Conservation (phyloP, 1,284 basidiomycete genomes). For the Pholiota adiposa region DNA sequence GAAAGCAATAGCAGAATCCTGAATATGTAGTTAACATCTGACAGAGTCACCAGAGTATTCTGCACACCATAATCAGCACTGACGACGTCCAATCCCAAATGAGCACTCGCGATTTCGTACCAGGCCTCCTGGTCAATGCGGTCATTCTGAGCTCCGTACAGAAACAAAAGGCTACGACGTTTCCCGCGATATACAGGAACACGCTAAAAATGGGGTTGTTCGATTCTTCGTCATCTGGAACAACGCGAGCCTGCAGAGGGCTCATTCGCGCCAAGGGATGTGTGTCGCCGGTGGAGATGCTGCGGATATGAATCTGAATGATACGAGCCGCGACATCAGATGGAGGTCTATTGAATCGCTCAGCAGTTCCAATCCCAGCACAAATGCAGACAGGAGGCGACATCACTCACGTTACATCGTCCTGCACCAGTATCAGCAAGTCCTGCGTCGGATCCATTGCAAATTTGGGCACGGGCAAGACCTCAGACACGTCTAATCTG, state of each 20-base stretch:
- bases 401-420: background rate
- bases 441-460: background rate
- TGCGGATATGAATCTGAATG: background rate
- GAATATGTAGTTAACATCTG: too few relatives aligned
- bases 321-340: too few relatives aligned
- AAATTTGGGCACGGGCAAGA: background rate
- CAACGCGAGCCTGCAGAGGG: background rate
- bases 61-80: background rate
- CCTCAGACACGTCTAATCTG: background rate
- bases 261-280: background rate
- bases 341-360: too few relatives aligned
- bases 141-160: too few relatives aligned
- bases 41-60: too few relatives aligned
- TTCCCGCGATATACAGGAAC: too few relatives aligned
- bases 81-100: background rate
- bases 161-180: too few relatives aligned
- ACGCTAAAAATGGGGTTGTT: too few relatives aligned
- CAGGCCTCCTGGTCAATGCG: too few relatives aligned
- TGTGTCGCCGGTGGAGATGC: background rate
- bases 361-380: background rate
- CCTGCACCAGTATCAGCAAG: background rate
- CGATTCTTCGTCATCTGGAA: too few relatives aligned
- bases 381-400: background rate
- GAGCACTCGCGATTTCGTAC: background rate
- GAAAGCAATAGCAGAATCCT: background rate